These are phyloP conservation scores for Amanita jacksonii DNA, from an alignment of 768 basidiomycete genomes.

Conservation along the genomic window DNA sequence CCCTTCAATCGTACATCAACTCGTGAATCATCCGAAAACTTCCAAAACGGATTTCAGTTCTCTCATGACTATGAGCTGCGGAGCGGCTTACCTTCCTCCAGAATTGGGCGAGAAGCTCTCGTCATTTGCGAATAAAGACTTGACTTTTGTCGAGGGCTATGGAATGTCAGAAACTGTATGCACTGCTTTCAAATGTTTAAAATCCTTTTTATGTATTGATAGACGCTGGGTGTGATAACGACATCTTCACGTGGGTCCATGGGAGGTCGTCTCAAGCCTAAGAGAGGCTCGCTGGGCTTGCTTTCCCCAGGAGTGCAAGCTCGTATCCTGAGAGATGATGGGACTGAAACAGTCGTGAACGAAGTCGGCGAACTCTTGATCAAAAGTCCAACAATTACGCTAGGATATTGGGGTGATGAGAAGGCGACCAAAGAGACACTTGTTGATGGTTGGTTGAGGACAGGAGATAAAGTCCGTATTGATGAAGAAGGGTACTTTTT, in stretches of 20 bases:
- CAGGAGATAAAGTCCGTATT: constrained; percentile 61
- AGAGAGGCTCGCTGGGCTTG: constrained; percentile 43
- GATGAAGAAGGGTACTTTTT: constrained; percentile 56
- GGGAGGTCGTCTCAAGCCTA: constrained; percentile 28
- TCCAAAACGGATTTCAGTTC: constrained; percentile 44
- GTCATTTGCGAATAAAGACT: constrained; percentile 24
- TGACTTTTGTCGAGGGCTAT: constrained; percentile 42
- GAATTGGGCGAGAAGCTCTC: constrained; percentile 35
- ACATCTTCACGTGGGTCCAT: constrained; percentile 38
- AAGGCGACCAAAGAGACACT: constrained; percentile 60
- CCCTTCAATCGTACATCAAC: constrained; percentile 57
- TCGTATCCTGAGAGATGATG: constrained; percentile 49
- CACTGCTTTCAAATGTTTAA: not conserved
- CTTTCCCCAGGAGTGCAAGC: constrained; percentile 58
- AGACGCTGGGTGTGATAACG: constrained; percentile 50
- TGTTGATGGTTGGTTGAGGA: constrained; percentile 62
- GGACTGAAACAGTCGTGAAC: constrained; percentile 37
- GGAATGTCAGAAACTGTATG: constrained; percentile 64
- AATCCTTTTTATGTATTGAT: not conserved
- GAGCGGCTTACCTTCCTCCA: constrained; percentile 64
- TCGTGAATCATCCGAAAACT: constrained; percentile 46
- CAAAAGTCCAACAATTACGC: constrained; percentile 40
- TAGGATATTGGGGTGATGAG: constrained; percentile 69
- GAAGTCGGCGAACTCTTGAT: constrained; percentile 65
- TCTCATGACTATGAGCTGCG: constrained; percentile 33